phyloP scores from a whole-genome alignment of 1,284 basidiomycete genomes.

The Irpex sp. region DNA sequence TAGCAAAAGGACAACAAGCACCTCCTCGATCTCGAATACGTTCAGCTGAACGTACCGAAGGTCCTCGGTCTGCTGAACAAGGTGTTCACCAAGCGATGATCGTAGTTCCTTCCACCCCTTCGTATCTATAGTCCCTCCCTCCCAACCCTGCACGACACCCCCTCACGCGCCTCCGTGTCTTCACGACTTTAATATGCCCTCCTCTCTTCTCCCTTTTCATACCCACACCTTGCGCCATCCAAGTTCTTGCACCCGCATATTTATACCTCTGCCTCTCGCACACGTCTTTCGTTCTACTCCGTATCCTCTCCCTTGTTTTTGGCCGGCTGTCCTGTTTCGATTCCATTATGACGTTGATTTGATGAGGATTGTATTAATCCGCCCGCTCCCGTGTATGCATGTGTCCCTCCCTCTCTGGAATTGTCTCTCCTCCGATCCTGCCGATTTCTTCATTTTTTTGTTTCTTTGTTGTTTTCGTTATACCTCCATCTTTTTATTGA shows the following conservation, averaged over 20 bases:
- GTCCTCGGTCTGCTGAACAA: slow-evolving; percentile 89
- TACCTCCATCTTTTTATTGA: background rate
- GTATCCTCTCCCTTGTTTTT: slow-evolving; percentile 4
- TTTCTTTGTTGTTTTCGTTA: slow-evolving; percentile 5
- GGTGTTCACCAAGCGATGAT: slow-evolving; percentile 81
- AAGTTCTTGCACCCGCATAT: background rate
- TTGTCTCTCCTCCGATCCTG: background rate
- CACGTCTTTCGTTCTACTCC: background rate
- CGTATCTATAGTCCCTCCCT: background rate
- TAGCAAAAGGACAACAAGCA: slow-evolving; percentile 99
- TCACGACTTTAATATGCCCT: background rate
- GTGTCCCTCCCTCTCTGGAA: slow-evolving; percentile 2
- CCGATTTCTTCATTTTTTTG: no score
- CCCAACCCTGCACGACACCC: background rate
- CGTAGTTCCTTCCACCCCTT: background rate
- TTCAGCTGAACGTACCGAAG: slow-evolving; percentile 94
- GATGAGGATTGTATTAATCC: slow-evolving; percentile 11
- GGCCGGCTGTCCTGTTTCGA: background rate
- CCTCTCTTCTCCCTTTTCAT: background rate
- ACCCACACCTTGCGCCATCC: background rate
- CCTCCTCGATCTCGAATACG: slow-evolving; percentile 93
- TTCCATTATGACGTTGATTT: background rate
- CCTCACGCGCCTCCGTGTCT: background rate
- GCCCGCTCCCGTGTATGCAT: slow-evolving; percentile 9
- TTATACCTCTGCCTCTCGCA: background rate